Evolutionary conservation across 805 yeast genomes (phyloP), one percentile per base, ranked within the genome.

Genomic region (Lipomyces starkeyi): DNA sequence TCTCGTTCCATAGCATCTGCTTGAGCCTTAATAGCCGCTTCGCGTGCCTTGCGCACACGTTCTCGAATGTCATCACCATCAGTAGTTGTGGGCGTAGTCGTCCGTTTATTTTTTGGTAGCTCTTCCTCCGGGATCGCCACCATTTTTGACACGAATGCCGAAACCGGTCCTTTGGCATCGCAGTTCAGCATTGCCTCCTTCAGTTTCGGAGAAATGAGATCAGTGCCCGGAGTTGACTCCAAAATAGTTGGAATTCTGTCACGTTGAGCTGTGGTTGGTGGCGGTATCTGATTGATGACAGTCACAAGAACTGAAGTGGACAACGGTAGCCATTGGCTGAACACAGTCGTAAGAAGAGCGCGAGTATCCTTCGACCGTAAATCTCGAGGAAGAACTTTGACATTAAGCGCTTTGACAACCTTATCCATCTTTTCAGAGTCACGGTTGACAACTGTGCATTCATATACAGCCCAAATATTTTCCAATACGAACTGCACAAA

Each of bases 301-400:
- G 97, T 87, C 9, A 95, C 83, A 35, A 95, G 80, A 8, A 94
- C 85, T 0, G 98, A 91, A 52, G 91, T 88, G 29, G 98, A 90
- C 3, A 95, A 86, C 0, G 99, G 98, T 27, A 95, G 81, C 98
- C 99, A 95, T 76, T 94, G 98, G 0, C 92, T 87, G 86, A 94
- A 87, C 3, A 95, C 85, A 7, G 87, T 82, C 64, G 83, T 84
- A 22, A 93, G 77, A 58, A 92, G 78, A 64, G 81, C 82, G 69
- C 87, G 88, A 58, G 87, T 82, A 75, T 94, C 98, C 74, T 89
- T 91, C 0, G 97, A 87, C 65, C 90, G 83, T 65, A 92, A 75
- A 71, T 93, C 97, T 68, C 97, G 82, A 5, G 95, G 91, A 1
- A 83, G 74, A 1, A 94, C 79, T 70, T 88, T 88, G 61, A 92